Conservation (phyloP, 129 eudicot genomes). For the Chrysanthemum seticuspe region DNA sequence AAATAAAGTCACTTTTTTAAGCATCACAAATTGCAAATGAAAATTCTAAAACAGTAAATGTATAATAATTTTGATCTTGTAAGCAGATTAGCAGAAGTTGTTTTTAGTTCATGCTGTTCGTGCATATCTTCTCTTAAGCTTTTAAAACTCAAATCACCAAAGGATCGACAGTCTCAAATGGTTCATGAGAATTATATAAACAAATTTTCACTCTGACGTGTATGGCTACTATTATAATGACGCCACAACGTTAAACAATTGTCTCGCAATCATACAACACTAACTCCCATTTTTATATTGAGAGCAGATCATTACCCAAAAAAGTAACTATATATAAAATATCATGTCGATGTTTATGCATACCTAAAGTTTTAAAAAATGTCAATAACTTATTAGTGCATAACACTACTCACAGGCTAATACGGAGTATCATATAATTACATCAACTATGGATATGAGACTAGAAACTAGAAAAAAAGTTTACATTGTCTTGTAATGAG, state of each 20-base stretch:
- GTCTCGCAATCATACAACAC: constrained; percentile 15
- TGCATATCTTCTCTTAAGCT: neutral
- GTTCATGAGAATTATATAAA: neutral
- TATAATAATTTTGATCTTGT: neutral
- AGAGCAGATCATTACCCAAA: neutral
- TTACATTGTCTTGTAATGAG: neutral
- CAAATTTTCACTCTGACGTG: neutral
- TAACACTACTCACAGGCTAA: too few relatives aligned
- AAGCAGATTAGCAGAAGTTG: neutral
- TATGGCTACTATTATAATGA: neutral
- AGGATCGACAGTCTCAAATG: neutral
- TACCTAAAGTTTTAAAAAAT: too few relatives aligned
- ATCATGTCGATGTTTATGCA: too few relatives aligned
- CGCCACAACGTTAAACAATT: constrained; percentile 19
- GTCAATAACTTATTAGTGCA: too few relatives aligned
- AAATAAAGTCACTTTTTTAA: too few relatives aligned
- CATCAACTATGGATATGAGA: too few relatives aligned
- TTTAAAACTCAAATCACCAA: neutral
- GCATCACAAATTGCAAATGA: too few relatives aligned
- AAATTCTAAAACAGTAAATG: neutral
- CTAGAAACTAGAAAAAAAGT: too few relatives aligned
- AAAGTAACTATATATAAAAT: neutral
- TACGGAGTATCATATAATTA: too few relatives aligned
- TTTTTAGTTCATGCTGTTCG: neutral
- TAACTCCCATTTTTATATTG: neutral